phyloP scores from a whole-genome alignment of 73 alveolate species.

The Paramecium octaurelia region DNA sequence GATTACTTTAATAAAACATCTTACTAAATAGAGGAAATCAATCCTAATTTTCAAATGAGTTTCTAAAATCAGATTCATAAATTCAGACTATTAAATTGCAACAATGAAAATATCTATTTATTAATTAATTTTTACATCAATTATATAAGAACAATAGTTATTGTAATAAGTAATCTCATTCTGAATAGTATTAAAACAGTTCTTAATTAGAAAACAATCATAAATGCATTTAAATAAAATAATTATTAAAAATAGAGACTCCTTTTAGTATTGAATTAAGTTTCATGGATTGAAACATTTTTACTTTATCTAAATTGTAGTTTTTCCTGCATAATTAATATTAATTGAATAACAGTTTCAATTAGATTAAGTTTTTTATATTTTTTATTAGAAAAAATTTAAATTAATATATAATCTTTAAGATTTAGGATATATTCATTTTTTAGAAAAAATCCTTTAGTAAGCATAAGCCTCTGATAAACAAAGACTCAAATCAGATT shows the following conservation, averaged over 20 bases:
- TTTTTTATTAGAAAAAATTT: background rate
- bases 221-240: no score
- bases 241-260: no score
- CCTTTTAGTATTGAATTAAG: no score
- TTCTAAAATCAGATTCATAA: background rate
- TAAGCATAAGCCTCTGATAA: slow-evolving; percentile 59
- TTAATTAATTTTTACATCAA: background rate
- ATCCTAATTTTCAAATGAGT: background rate
- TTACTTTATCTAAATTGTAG: no score
- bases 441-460: slow-evolving; percentile 27
- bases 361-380: no score
- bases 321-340: no score
- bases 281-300: no score
- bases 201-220: no score
- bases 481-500: slow-evolving; percentile 39
- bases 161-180: no score
- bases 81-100: background rate
- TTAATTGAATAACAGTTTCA: no score
- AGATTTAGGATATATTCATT: background rate
- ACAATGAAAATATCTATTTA: background rate
- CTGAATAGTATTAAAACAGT: no score
- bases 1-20: background rate
- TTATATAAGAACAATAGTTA: no score
- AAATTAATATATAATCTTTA: background rate
- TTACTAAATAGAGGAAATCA: background rate